phyloP scores from a whole-genome alignment of 768 basidiomycete species.

The Dentipellis fragilis region DNA sequence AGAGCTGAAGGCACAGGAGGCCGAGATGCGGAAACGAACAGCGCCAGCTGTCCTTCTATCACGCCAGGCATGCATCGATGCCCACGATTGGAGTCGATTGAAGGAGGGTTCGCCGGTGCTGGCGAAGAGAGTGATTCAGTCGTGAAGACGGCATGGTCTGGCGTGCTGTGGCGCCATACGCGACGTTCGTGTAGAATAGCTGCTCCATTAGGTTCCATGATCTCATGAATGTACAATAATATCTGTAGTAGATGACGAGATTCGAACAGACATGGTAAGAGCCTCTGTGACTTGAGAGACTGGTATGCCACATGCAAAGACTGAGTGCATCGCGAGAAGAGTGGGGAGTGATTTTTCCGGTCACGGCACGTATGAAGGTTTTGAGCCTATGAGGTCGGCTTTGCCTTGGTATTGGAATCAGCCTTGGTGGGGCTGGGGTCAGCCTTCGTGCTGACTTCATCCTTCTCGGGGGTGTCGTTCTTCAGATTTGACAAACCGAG shows the following conservation, averaged over 20 bases:
- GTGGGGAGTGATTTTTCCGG: too few relatives aligned
- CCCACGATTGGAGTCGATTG: background rate
- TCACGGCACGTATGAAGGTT: too few relatives aligned
- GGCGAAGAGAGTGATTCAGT: background rate
- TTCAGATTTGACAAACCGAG: constrained; percentile 44
- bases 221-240: too few relatives aligned
- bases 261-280: too few relatives aligned
- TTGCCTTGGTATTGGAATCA: too few relatives aligned
- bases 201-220: too few relatives aligned
- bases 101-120: background rate
- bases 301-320: too few relatives aligned
- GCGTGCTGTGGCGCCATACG: background rate
- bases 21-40: background rate
- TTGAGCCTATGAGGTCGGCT: too few relatives aligned
- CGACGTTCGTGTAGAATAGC: background rate
- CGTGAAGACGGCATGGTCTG: background rate
- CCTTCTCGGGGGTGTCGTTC: background rate
- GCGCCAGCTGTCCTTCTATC: background rate
- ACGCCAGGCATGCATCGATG: background rate
- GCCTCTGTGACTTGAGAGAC: too few relatives aligned
- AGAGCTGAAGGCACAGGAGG: background rate
- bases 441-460: background rate
- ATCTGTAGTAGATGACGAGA: too few relatives aligned
- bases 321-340: too few relatives aligned
- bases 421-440: too few relatives aligned